Evolutionary conservation across 1,284 basidiomycete genomes (phyloP).

Genomic region (Takashimella tepidaria): DNA sequence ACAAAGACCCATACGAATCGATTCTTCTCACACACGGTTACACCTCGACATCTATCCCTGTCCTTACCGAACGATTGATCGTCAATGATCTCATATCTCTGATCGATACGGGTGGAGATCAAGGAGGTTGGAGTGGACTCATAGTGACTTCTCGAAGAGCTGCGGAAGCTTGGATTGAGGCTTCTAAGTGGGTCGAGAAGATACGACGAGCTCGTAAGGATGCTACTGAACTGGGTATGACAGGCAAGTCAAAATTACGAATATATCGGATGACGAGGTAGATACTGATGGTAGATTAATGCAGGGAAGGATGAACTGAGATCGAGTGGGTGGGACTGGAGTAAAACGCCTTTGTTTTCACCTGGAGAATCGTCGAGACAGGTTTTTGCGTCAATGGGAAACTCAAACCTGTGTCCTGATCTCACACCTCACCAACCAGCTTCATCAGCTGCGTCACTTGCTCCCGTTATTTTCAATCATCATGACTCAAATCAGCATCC

Average conservation of each 20-base stretch:
- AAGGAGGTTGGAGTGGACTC: conserved; percentile 25
- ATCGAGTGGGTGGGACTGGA: not conserved
- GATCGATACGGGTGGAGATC: conserved; percentile 11
- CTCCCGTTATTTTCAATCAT: conserved; percentile 17
- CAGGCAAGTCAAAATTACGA: not conserved
- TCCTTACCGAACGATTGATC: conserved; percentile 19
- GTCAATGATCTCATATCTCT: conserved; percentile 11
- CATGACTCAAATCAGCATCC: too few relatives aligned
- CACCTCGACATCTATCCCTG: conserved; percentile 22
- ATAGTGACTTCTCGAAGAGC: conserved; percentile 30
- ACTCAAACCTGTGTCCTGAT: too few relatives aligned
- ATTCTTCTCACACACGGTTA: too few relatives aligned
- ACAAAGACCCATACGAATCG: too few relatives aligned
- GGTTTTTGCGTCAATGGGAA: too few relatives aligned
- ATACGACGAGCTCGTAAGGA: too few relatives aligned
- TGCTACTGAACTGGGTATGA: too few relatives aligned
- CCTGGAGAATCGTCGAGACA: not conserved
- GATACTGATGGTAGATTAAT: not conserved
- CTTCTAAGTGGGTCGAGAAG: too few relatives aligned
- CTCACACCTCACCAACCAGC: not conserved
- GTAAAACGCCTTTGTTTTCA: not conserved
- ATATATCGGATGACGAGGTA: not conserved
- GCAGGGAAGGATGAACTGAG: not conserved
- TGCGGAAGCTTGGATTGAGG: conserved; percentile 31
- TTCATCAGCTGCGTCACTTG: conserved; percentile 6